Evolutionary conservation across 2,329 filamentous ascomycete species (phyloP), one percentile per base, ranked within the genome.

Genomic region (Xylariaceae sp.): DNA sequence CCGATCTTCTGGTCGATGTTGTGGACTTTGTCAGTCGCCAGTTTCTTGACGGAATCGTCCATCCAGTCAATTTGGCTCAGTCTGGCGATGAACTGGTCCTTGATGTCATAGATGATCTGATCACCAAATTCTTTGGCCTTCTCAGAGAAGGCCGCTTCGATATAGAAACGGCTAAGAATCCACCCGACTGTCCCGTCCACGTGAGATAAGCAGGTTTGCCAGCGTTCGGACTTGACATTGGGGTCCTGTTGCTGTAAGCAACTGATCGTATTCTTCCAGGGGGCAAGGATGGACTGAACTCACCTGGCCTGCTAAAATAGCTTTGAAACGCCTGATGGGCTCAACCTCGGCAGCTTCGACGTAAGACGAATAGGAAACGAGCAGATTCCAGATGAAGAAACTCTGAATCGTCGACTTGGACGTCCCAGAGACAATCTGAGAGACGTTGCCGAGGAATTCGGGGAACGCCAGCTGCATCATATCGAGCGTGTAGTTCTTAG

Each of bases 151-250:
- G 80, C 72, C 34, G 76, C 76, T 45, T 85, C 74, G 2, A 86
- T 69, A 47, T 81, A 88, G 63, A 86, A 85, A 15, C 80, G 75
- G 53, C 79, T 82, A 12, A 85, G 62, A 34, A 83, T 80, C 81
- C 81, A 86, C 2, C 74, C 74, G 15, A 86, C 57, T 4, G 73
- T 71, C 15, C 60, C 57, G 46, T 83, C 78, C 4, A 81, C 69
- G 23, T 71, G 67, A 6, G 56, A 56, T 18, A 85, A 69, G 50
- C 82, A 86, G 5, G 69, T 78, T 50, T 80, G 70, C 81, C 81
- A 85, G 34, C 81, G 70, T 51, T 85, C 82, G 11, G 76, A 64
- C 14, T 68, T 69, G 2, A 78, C 74, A 36, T 82, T 69, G 1
- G 78, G 72, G 38, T 81, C 77, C 64, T 70, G 42, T 33, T 1